These are phyloP conservation scores for Fonsecaea nubica DNA, from an alignment of 2,329 filamentous ascomycete species.

Conservation along the genomic window DNA sequence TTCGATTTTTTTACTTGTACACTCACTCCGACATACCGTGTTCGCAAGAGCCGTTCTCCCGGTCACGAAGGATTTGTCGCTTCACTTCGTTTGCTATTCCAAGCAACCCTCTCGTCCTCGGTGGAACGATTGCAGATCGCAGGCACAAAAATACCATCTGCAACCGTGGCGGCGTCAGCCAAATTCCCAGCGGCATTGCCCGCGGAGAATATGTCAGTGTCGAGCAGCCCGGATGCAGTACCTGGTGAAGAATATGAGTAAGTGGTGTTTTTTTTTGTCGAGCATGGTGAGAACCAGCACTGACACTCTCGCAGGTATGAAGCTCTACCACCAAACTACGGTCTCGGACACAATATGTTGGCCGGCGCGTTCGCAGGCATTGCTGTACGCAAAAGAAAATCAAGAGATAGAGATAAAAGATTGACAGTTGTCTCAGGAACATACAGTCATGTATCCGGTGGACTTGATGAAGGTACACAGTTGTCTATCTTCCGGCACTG, in stretches of 20 bases:
- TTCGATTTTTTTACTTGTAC: slow-evolving; percentile 13
- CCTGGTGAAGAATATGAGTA: slow-evolving; percentile 56
- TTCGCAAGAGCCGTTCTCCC: slow-evolving; percentile 3
- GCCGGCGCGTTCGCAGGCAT: slow-evolving; percentile 97
- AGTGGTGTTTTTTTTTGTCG: slow-evolving; percentile 36
- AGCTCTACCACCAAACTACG: slow-evolving; percentile 91
- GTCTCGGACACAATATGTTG: slow-evolving; percentile 89
- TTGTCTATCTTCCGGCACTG: slow-evolving; percentile 39
- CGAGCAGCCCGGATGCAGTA: slow-evolving; percentile 46
- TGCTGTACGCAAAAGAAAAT: slow-evolving; percentile 65
- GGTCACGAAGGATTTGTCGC: not conserved
- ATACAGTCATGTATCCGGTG: slow-evolving; percentile 98
- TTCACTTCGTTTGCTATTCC: slow-evolving; percentile 9
- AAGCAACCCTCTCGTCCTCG: slow-evolving; percentile 4
- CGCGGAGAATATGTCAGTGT: slow-evolving; percentile 40
- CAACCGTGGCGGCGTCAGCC: slow-evolving; percentile 40
- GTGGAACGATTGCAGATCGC: slow-evolving; percentile 6
- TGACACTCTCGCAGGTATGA: slow-evolving; percentile 71
- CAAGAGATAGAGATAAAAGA: not conserved
- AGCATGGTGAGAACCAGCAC: slow-evolving; percentile 9
- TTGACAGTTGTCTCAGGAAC: slow-evolving; percentile 68
- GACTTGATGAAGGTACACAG: slow-evolving; percentile 87
- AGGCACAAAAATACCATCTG: slow-evolving; percentile 18
- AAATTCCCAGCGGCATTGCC: slow-evolving; percentile 41
- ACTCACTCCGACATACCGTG: not conserved